phyloP scores from a whole-genome alignment of 1,284 basidiomycete species.

The Sanghuangporus sanghuang region DNA sequence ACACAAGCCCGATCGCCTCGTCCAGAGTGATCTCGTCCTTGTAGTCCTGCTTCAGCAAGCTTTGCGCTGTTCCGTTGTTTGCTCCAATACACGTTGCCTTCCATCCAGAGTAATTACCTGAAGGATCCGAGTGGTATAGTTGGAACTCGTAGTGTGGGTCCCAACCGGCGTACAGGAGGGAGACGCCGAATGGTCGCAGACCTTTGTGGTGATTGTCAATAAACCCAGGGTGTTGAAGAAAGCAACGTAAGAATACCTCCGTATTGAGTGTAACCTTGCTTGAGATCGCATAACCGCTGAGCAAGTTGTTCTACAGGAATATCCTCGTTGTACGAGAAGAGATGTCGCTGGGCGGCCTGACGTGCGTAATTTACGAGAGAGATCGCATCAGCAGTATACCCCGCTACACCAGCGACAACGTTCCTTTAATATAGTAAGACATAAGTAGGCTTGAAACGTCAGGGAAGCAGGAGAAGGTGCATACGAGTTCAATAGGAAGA shows the following conservation, averaged over 20 bases:
- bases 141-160: constrained; percentile 97
- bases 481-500: constrained; percentile 88
- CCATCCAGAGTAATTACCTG: constrained; percentile 98
- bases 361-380: constrained; percentile 95
- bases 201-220: constrained; percentile 41
- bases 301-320: constrained; percentile 97
- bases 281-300: constrained; percentile 92
- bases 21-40: constrained; percentile 91
- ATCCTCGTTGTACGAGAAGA: constrained; percentile 92
- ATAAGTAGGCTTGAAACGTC: neutral
- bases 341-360: constrained; percentile 84
- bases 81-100: constrained; percentile 98
- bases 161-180: constrained; percentile 93
- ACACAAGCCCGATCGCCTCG: constrained; percentile 87
- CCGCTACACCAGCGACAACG: constrained; percentile 92
- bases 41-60: constrained; percentile 96
- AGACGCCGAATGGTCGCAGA: constrained; percentile 96
- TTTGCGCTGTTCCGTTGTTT: constrained; percentile 93
- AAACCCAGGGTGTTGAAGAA: neutral
- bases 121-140: constrained; percentile 97
- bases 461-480: constrained; percentile 26
- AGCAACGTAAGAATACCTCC: constrained; percentile 60
- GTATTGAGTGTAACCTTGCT: constrained; percentile 98
- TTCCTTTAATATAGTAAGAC: constrained; percentile 51
- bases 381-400: constrained; percentile 96